These are phyloP conservation scores for Pleurotus sapidus DNA, from an alignment of 768 basidiomycete genomes.

Conservation along the genomic window DNA sequence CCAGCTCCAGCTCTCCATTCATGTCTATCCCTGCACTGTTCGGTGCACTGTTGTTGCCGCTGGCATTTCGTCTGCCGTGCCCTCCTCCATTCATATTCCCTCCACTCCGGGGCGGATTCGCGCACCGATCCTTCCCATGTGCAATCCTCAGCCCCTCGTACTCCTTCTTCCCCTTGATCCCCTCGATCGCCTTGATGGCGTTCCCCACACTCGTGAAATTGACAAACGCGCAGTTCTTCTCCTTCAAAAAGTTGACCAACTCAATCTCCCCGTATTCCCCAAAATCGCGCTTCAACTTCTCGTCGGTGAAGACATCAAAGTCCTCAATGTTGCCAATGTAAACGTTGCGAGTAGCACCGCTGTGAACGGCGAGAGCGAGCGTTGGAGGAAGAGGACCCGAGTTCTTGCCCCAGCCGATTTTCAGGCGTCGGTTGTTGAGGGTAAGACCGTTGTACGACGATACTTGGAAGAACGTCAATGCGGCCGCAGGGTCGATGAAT, in stretches of 20 bases:
- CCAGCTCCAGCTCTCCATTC: conserved; percentile 10
- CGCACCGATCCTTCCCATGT: conserved; percentile 95
- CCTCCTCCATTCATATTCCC: conserved; percentile 72
- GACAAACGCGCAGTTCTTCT: conserved; percentile 96
- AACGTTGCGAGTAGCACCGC: conserved; percentile 94
- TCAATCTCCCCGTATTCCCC: conserved; percentile 96
- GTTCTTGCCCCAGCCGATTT: conserved; percentile 98
- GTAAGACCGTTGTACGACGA: conserved; percentile 88
- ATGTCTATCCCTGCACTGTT: conserved; percentile 14
- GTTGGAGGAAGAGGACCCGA: conserved; percentile 83
- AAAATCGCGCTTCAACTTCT: conserved; percentile 89
- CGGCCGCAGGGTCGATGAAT: conserved; percentile 91
- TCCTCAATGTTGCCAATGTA: conserved; percentile 96
- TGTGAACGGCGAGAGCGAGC: conserved; percentile 84
- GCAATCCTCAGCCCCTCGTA: conserved; percentile 88
- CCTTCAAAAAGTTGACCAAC: conserved; percentile 91
- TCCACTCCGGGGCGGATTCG: conserved; percentile 71
- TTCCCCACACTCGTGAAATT: conserved; percentile 95
- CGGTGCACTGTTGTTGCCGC: conserved; percentile 28
- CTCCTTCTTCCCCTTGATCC: conserved; percentile 88
- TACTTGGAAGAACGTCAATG: conserved; percentile 92
- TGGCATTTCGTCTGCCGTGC: conserved; percentile 40
- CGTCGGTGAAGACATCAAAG: conserved; percentile 89
- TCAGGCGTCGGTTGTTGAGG: conserved; percentile 89
- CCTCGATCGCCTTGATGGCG: conserved; percentile 98